Evolutionary conservation across 345 rosid species (phyloP).

Genomic region (Aquilaria sinensis): DNA sequence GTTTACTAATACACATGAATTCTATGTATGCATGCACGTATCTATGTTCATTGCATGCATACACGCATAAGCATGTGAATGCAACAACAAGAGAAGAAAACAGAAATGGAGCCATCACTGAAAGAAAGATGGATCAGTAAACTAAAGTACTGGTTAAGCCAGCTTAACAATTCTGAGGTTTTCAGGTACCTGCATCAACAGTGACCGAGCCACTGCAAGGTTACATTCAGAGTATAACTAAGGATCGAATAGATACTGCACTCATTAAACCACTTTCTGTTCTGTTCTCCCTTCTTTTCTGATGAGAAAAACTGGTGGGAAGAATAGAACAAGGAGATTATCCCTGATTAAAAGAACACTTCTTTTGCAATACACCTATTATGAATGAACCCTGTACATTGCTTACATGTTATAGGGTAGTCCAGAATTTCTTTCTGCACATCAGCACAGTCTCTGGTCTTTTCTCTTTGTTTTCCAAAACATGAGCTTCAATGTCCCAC

Average conservation of each 20-base stretch:
- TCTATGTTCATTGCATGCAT: neutral
- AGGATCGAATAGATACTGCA: constrained; percentile 5
- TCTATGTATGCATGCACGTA: no score
- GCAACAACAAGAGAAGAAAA: neutral
- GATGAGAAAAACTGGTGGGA: neutral
- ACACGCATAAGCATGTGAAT: neutral
- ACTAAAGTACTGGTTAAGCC: neutral
- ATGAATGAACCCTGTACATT: neutral
- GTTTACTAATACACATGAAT: no score
- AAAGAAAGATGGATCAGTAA: no score
- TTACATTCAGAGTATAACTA: neutral
- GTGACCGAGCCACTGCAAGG: no score
- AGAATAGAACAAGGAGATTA: neutral
- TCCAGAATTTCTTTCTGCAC: constrained; percentile 89
- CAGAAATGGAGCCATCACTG: no score
- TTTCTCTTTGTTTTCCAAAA: constrained; percentile 50
- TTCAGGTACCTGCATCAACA: neutral
- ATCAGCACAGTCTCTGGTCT: constrained; percentile 55
- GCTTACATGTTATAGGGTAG: constrained; percentile 27
- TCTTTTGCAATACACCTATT: neutral
- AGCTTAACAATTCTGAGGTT: neutral
- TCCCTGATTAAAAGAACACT: neutral
- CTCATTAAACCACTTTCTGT: neutral
- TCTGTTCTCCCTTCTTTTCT: neutral
- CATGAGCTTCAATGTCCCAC: constrained; percentile 74